Evolutionary conservation across 805 yeast species (phyloP).

Genomic region (Wickerhamomyces xylosicus): DNA sequence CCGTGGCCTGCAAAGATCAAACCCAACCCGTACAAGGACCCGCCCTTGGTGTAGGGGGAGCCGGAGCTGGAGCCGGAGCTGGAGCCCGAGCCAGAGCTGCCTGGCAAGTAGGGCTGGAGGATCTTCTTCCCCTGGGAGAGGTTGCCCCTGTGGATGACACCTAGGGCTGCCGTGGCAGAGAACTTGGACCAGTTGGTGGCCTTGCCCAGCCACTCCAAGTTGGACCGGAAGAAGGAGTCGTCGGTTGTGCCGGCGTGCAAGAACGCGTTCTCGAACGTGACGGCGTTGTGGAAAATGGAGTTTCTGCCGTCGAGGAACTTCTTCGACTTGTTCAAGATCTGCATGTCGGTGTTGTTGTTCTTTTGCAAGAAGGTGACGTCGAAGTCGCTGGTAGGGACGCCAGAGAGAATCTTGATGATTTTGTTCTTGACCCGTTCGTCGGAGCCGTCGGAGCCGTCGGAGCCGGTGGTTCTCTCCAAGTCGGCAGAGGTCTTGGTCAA

Average conservation of each 20-base stretch:
- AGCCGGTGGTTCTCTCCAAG: conserved; percentile 18
- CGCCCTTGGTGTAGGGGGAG: conserved; percentile 89
- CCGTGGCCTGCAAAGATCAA: conserved; percentile 96
- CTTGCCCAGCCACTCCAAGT: conserved; percentile 91
- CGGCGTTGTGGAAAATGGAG: conserved; percentile 92
- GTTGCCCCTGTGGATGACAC: conserved; percentile 94
- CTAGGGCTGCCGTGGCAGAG: conserved; percentile 94
- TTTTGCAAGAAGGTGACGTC: conserved; percentile 80
- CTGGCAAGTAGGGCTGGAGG: conserved; percentile 86
- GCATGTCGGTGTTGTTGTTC: conserved; percentile 79
- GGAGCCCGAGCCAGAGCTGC: conserved; percentile 39
- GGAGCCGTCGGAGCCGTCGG: neutral
- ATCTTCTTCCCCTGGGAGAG: conserved; percentile 81
- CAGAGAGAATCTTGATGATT: conserved; percentile 66
- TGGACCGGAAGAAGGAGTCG: conserved; percentile 82
- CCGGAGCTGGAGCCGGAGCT: no score
- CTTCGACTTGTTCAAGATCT: conserved; percentile 74
- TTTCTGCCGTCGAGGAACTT: conserved; percentile 78
- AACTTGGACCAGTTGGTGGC: conserved; percentile 99
- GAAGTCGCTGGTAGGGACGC: conserved; percentile 89
- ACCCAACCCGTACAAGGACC: conserved; percentile 88
- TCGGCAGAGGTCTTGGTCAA: conserved; percentile 45
- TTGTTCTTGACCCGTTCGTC: conserved; percentile 17
- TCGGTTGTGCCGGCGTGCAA: conserved; percentile 95
- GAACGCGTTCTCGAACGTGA: conserved; percentile 89